Percentiles rank a stretch among this genome's conserved stretches.
phyloP scores from a whole-genome alignment of 768 basidiomycete species.

The Tricholoma sp. region DNA sequence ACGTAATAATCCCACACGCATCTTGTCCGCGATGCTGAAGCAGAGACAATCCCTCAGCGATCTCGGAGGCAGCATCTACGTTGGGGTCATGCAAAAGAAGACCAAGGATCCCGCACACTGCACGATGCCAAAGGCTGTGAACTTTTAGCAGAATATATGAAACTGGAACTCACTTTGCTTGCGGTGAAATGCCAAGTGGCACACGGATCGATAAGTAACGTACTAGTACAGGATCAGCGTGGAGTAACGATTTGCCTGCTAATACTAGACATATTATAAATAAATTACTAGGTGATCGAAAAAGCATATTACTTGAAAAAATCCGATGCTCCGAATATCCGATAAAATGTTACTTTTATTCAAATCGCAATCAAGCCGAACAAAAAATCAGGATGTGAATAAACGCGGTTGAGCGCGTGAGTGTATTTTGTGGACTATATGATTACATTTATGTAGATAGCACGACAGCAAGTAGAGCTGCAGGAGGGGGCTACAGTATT shows the following conservation, averaged over 20 bases:
- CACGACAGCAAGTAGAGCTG: slow-evolving; percentile 8
- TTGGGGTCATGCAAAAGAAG: slow-evolving; percentile 76
- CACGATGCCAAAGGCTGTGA: slow-evolving; percentile 5
- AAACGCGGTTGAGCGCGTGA: slow-evolving; percentile 71
- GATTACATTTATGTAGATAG: slow-evolving; percentile 24
- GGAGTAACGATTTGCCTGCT: no score
- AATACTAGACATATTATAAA: no score
- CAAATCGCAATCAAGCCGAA: background rate
- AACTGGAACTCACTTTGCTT: slow-evolving; percentile 6
- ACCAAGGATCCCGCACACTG: slow-evolving; percentile 92
- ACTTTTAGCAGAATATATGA: slow-evolving; percentile 1
- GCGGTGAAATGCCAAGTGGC: background rate
- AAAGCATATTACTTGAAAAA: background rate
- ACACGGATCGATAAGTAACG: background rate
- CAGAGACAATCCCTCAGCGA: slow-evolving; percentile 91
- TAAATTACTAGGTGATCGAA: background rate
- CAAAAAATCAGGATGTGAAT: background rate
- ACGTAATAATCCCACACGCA: slow-evolving; percentile 96
- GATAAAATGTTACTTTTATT: background rate
- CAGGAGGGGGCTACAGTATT: background rate
- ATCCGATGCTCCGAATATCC: background rate
- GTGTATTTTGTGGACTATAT: slow-evolving; percentile 45
- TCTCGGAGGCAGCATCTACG: slow-evolving; percentile 77
- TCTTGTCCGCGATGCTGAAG: slow-evolving; percentile 98
- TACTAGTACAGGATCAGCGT: background rate